phyloP scores from a whole-genome alignment of 1,284 basidiomycete genomes.

The Trametes polyzona region DNA sequence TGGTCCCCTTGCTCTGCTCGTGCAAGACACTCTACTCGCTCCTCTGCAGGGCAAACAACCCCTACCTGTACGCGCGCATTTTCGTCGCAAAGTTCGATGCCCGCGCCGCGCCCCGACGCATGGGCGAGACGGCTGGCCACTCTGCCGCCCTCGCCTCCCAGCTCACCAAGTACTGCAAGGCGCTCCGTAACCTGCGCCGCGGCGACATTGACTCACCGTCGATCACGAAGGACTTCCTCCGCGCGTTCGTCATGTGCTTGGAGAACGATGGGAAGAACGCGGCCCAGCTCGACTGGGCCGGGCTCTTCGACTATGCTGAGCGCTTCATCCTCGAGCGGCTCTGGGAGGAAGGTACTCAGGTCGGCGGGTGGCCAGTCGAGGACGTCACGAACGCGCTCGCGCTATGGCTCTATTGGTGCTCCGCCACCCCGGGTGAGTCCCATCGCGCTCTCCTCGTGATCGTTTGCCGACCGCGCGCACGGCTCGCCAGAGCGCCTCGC shows the following conservation, averaged over 20 bases:
- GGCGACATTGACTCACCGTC: conserved; percentile 39
- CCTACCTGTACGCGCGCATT: conserved; percentile 61
- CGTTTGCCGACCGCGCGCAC: not conserved
- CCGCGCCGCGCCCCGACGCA: conserved; percentile 57
- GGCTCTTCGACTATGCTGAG: conserved; percentile 50
- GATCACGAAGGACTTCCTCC: conserved; percentile 52
- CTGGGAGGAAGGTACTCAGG: conserved; percentile 42
- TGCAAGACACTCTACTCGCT: conserved; percentile 47
- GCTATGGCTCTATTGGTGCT: conserved; percentile 67
- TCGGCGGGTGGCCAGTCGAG: conserved; percentile 61
- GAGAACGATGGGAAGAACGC: conserved; percentile 81
- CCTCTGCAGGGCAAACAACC: conserved; percentile 52
- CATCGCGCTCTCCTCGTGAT: conserved; percentile 1
- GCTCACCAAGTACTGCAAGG: conserved; percentile 45
- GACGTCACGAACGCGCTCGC: conserved; percentile 52
- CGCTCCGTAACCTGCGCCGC: conserved; percentile 47
- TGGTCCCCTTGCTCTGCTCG: conserved; percentile 55
- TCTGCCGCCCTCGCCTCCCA: conserved; percentile 50
- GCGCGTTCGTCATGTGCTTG: conserved; percentile 62
- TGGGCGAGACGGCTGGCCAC: conserved; percentile 42
- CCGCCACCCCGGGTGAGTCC: conserved; percentile 49
- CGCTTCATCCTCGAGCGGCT: conserved; percentile 48
- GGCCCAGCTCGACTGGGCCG: conserved; percentile 52
- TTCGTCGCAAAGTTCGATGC: conserved; percentile 69
- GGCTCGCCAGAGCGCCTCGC: conserved; percentile 52